These are phyloP conservation scores for Teratosphaeria pseudoeucalypti DNA, from an alignment of 2,329 filamentous ascomycete genomes.

Conservation along the genomic window DNA sequence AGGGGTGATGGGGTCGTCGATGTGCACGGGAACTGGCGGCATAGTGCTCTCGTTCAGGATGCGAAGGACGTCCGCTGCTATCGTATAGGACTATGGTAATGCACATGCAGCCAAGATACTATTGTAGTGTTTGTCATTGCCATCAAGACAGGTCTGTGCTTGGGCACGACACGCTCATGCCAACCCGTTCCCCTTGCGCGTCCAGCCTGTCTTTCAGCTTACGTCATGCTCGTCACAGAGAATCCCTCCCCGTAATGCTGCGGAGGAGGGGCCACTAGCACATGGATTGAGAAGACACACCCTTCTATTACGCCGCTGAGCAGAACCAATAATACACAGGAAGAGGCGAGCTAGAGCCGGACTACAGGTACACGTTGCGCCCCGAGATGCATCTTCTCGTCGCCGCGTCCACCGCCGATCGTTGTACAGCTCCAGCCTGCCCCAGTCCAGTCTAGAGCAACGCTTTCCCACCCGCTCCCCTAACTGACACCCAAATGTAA, in stretches of 20 bases:
- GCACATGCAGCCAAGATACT: neutral
- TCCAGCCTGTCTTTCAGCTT: neutral
- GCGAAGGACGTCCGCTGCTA: neutral
- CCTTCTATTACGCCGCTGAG: slow-evolving; percentile 20
- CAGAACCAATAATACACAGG: slow-evolving; percentile 24
- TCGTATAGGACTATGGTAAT: slow-evolving; percentile 2
- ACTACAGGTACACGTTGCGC: slow-evolving; percentile 20
- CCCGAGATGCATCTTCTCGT: slow-evolving; percentile 3
- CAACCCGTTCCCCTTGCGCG: neutral
- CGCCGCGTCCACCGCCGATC: slow-evolving; percentile 3
- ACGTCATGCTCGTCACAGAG: neutral
- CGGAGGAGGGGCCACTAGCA: neutral
- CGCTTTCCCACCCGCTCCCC: slow-evolving; percentile 3
- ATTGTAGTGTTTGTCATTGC: neutral
- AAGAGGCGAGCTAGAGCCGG: slow-evolving; percentile 20
- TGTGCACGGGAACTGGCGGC: slow-evolving; percentile 38
- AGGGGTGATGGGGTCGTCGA: slow-evolving; percentile 36
- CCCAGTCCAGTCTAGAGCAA: slow-evolving; percentile 16
- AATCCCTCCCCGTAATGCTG: neutral
- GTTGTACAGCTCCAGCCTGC: neutral
- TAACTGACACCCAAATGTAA: slow-evolving; percentile 6
- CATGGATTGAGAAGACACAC: neutral
- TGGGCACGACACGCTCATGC: neutral
- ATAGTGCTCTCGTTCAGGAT: slow-evolving; percentile 20
- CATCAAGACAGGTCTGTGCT: neutral